Percentiles rank a stretch among this genome's conserved stretches.
Conservation (phyloP, 352 stramenopile species). For the Globisporangium iwayamae region DNA sequence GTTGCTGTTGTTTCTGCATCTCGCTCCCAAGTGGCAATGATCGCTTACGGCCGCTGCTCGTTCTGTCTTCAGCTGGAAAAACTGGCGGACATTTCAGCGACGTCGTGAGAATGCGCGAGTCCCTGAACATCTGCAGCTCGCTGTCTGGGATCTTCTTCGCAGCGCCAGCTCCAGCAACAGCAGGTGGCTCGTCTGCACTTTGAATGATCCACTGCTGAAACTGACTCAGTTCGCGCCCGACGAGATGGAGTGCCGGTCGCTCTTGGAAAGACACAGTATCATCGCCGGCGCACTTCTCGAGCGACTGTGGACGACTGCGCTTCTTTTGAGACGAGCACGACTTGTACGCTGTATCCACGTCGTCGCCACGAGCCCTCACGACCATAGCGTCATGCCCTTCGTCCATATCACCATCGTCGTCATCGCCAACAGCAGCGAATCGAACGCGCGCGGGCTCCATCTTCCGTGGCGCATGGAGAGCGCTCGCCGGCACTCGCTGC, state of each 20-base stretch:
- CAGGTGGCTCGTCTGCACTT: slow-evolving; percentile 27
- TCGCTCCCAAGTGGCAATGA: background rate
- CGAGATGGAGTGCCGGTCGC: slow-evolving; percentile 3
- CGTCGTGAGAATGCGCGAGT: slow-evolving; percentile 9
- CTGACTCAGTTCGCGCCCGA: slow-evolving; percentile 18
- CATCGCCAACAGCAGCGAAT: background rate
- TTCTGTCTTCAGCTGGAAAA: slow-evolving; percentile 7
- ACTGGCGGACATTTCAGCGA: slow-evolving; percentile 11
- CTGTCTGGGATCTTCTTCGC: slow-evolving; percentile 36
- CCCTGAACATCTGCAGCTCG: slow-evolving; percentile 55
- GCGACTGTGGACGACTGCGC: background rate
- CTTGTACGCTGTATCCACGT: background rate
- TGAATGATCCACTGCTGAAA: slow-evolving; percentile 47
- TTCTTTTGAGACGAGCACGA: background rate
- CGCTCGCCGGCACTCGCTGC: background rate
- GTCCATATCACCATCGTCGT: background rate
- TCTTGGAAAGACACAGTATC: background rate
- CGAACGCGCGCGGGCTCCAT: background rate
- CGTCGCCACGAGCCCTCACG: background rate
- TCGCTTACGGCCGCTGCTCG: background rate
- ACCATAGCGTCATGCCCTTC: background rate
- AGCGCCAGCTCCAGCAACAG: slow-evolving; percentile 39
- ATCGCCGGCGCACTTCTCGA: background rate
- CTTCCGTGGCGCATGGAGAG: slow-evolving; percentile 6
- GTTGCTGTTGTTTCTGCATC: background rate